phyloP scores from a whole-genome alignment of 257 asterid genomes.

The Gentiana dahurica region DNA sequence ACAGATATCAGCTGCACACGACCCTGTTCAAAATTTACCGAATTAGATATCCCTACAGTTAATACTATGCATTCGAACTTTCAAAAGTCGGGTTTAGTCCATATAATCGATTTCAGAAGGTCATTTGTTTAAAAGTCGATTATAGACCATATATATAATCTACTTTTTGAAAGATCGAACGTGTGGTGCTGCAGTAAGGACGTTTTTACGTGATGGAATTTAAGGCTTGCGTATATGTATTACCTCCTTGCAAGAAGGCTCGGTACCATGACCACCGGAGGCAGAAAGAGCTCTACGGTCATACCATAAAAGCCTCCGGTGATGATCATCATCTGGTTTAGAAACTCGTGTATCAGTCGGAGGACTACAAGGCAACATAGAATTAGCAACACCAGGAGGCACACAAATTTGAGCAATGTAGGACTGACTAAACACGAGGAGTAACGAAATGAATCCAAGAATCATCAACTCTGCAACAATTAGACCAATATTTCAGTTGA shows the following conservation, averaged over 20 bases:
- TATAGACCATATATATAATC: too few species aligned
- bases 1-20: conserved; percentile 45
- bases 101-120: too few species aligned
- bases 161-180: too few species aligned
- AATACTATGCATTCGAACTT: too few species aligned
- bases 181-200: too few species aligned
- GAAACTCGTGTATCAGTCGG: neutral
- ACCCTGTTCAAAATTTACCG: conserved; percentile 30
- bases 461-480: conserved; percentile 82
- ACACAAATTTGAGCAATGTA: conserved; percentile 85
- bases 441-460: conserved; percentile 85
- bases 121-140: too few species aligned
- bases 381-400: conserved; percentile 48
- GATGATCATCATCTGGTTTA: conserved; percentile 13
- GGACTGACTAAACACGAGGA: conserved; percentile 78
- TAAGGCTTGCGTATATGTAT: neutral
- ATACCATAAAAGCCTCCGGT: conserved; percentile 44
- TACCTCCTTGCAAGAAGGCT: conserved; percentile 40
- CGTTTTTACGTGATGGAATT: too few species aligned
- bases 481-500: conserved; percentile 13
- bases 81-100: too few species aligned
- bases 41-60: too few species aligned
- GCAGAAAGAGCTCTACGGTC: conserved; percentile 54
- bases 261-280: conserved; percentile 3
- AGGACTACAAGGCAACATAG: conserved; percentile 66